Evolutionary conservation across 2,329 filamentous ascomycete genomes (phyloP), one percentile per base, ranked within the genome.

Genomic region (Apiospora hydei): DNA sequence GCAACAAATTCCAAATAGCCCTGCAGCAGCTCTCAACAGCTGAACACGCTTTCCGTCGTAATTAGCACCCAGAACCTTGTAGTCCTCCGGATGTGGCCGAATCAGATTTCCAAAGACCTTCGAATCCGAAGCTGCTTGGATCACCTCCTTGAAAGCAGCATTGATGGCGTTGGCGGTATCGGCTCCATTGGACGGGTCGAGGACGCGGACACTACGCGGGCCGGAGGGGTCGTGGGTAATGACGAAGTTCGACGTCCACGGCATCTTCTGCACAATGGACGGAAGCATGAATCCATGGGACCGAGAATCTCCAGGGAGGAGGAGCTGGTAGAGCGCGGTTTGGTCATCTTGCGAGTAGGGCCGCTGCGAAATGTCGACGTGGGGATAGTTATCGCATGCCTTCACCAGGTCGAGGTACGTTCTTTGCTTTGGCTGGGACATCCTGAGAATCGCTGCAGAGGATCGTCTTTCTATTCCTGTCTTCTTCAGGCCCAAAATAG

Each of bases 1-100:
- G 16, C 86, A 88, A 30, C 89, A 85, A 49, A 92, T 85, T 1
- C 91, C 91, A 71, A 93, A 91, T 0, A 93, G 82, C 6, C 86
- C 83, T 71, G 83, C 85, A 2, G 88, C 89, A 24, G 84, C 83
- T 18, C 90, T 83, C 77, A 91, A 89, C 78, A 91, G 85, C 53
- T 73, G 74, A 1, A 76, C 73, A 1, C 70, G 72, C 57, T 41
- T 64, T 11, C 74, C 67, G 18, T 76, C 73, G 38, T 74, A 76
- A 44, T 69, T 70, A 5, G 77, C 77, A 10, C 78, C 80, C 41
- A 78, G 73, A 49, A 80, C 51, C 13, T 77, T 77, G 73, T 79
- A 82, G 64, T 79, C 76, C 69, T 83, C 78, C 44, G 79, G 78
- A 14, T 72, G 71, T 3, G 73, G 73, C 11, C 77, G 74, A 18